Conservation (phyloP, 2,329 filamentous ascomycete genomes). For the Microthyrium microscopicum region DNA sequence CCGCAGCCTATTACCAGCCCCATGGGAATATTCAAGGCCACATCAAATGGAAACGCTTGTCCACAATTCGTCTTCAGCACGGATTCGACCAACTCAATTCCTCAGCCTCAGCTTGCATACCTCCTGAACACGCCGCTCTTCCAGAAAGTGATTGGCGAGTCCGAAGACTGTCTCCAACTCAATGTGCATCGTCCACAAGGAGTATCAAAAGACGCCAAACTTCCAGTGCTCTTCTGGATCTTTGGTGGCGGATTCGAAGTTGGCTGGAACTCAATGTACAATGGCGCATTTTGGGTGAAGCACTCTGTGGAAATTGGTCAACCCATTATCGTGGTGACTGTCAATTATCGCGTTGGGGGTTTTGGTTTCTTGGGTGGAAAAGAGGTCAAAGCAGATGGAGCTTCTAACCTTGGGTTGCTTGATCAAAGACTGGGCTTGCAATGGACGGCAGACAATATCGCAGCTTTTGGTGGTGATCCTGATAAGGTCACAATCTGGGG, state of each 20-base stretch:
- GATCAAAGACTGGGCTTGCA: conserved; percentile 58
- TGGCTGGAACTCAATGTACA: conserved; percentile 37
- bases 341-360: conserved; percentile 62
- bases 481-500: conserved; percentile 66
- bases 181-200: conserved; percentile 26
- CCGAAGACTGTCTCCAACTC: conserved; percentile 28
- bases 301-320: conserved; percentile 31
- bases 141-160: conserved; percentile 19
- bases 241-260: conserved; percentile 33
- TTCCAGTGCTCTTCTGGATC: conserved; percentile 34
- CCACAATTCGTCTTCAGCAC: conserved; percentile 53
- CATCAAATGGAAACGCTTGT: conserved; percentile 38
- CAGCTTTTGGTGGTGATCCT: conserved; percentile 59
- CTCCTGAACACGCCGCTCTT: conserved; percentile 24
- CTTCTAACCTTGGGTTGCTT: conserved; percentile 52
- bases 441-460: conserved; percentile 66
- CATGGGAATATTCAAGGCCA: conserved; percentile 46
- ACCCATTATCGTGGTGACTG: conserved; percentile 56
- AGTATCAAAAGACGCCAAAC: conserved; percentile 19
- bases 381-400: conserved; percentile 49
- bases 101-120: conserved; percentile 19
- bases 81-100: conserved; percentile 16
- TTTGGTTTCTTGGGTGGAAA: conserved; percentile 59
- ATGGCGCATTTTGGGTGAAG: conserved; percentile 26
- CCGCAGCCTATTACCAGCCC: conserved; percentile 42